Base-by-base conservation (phyloP, 768 basidiomycete genomes). In the Suillus placidus region DNA sequence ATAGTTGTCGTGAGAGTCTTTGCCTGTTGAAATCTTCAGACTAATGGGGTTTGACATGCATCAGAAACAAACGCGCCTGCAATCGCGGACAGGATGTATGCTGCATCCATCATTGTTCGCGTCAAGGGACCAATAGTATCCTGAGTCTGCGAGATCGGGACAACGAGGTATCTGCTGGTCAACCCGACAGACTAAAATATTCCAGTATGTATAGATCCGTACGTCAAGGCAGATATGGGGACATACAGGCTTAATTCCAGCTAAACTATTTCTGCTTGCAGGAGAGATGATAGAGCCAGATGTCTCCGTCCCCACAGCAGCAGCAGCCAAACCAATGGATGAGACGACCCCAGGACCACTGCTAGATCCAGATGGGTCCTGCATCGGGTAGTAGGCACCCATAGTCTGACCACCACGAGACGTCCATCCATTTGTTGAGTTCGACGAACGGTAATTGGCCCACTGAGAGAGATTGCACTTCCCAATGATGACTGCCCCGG, bases 91-190 rank as follows among this genome's bases (percentile, higher is more conserved):
- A 87, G 75, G 1, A 87, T 80, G 42, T 82, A 80, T 0, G 85
- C 86, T 0, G 83, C 85, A 67, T 87, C 86, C 1, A 81, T 73
- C 18, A 87, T 64, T 1, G 83, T 81, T 4, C 85, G 78, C 0
- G 82, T 77, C 69, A 87, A 81, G 0, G 86, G 85, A 0, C 86
- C 86, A 1, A 86, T 78, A 1, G 85, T 82, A 70, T 87, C 86
- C 70, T 85, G 84, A 66, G 85, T 80, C 16, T 71, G 72, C 0
- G 83, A 85, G 16, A 84, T 83, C 5, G 86, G 86, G 12, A 87
- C 75, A 7, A 86, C 85, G 83, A 62, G 58, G 6, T 60, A 26
- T 18, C 63, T 32, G 67, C 37, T 60, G 26, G 58, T 30, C 40
- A 60, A 60, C 8, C 58, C 49, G 23, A 51, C 35, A 20, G 30